Conservation (phyloP, 345 rosid species). For the Gossypium bickii region DNA sequence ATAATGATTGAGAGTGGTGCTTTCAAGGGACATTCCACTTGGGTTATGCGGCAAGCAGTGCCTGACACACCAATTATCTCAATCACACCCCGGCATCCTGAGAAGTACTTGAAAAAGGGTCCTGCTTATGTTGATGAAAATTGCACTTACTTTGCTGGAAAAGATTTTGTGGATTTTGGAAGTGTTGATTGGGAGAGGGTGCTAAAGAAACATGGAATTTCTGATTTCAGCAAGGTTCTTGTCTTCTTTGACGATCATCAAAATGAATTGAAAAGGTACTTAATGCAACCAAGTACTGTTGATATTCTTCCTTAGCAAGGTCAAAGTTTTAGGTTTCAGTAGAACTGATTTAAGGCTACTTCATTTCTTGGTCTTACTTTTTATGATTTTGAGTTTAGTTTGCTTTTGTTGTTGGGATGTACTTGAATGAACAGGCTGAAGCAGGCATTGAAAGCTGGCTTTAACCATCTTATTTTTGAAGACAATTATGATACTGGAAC, state of each 20-base stretch:
- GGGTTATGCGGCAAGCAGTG: slow-evolving; percentile 98
- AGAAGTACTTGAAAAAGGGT: slow-evolving; percentile 81
- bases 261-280: slow-evolving; percentile 87
- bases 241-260: slow-evolving; percentile 97
- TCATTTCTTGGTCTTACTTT: not conserved
- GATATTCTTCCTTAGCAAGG: not conserved
- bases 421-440: slow-evolving; percentile 49
- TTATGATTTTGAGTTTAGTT: not conserved
- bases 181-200: slow-evolving; percentile 73
- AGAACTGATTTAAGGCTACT: not conserved
- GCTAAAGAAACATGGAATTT: slow-evolving; percentile 59
- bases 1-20: slow-evolving; percentile 98
- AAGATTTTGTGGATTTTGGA: slow-evolving; percentile 93
- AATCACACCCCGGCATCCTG: slow-evolving; percentile 87
- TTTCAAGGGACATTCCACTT: slow-evolving; percentile 97
- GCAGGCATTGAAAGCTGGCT: slow-evolving; percentile 80
- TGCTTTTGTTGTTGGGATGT: slow-evolving; percentile 7
- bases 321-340: not conserved
- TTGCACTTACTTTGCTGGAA: slow-evolving; percentile 97
- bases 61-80: slow-evolving; percentile 80
- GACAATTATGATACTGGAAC: slow-evolving; percentile 99
- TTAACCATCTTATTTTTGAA: slow-evolving; percentile 86
- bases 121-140: slow-evolving; percentile 95
- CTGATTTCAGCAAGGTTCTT: slow-evolving; percentile 59
- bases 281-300: not conserved